Evolutionary conservation across 768 basidiomycete genomes (phyloP), one percentile per base, ranked within the genome.

Genomic region (Phlegmacium glaucopus): DNA sequence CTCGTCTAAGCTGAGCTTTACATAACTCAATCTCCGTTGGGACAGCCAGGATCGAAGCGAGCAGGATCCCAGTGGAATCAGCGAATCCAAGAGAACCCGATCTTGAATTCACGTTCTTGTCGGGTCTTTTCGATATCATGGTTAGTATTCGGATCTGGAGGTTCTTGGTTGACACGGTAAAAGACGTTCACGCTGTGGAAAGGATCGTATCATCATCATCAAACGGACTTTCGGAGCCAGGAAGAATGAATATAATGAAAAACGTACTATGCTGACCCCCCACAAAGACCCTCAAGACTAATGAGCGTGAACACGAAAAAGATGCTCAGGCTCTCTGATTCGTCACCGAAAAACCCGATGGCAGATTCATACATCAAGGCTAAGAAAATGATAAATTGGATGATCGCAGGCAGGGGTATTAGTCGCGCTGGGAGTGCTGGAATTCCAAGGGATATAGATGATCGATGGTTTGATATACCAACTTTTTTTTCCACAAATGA

Each of bases 381-480:
- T 18, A 80, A 51, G 28, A 95, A 75, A 51, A 94, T 83, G 36
- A 57, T 57, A 48, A 72, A 77, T 66, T 96, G 94, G 10, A 87
- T 60, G 30, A 91, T 65, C 0, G 91, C 83, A 4, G 94, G 94
- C 2, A 91, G 60, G 2, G 87, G 69, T 10, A 98, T 78, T 7
- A 90, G 67, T 1, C 67, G 71, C 13, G 71, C 61, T 0, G 93
- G 91, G 5, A 96, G 71, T 0, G 94, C 80, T 0, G 90, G 90
- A 9, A 96, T 52, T 10, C 90, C 90, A 34, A 94, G 66, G 6
- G 92, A 89, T 48, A 94, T 87, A 7, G 90, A 87, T 0, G 94
- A 95, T 4, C 94, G 87, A 90, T 90, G 16, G 89, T 80, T 72
- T 90, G 90, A 58, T 93, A 93, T 25, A 92, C 81, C 32, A 93